Conservation (phyloP, 192 early-diverging fungal species). For the Rhizoclosmatium sp. region DNA sequence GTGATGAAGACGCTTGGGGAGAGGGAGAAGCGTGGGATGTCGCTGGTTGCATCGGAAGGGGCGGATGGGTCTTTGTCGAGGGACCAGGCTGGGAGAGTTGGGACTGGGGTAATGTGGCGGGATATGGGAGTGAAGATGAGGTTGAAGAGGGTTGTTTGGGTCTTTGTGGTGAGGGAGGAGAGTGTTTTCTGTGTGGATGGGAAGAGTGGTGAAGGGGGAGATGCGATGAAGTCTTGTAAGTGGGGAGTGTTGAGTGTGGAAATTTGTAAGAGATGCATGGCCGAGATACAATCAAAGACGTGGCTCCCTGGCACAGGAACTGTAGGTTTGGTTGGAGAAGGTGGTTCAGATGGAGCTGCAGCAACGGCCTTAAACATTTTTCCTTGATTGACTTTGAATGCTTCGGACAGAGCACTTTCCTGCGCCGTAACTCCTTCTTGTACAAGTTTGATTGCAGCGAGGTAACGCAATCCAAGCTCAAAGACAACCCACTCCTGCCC, state of each 20-base stretch:
- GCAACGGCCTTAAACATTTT: too few relatives aligned
- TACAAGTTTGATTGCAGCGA: slow-evolving; percentile 61
- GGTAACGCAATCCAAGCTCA: slow-evolving; percentile 69
- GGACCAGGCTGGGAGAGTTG: slow-evolving; percentile 54
- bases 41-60: slow-evolving; percentile 34
- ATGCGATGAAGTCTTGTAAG: slow-evolving; percentile 29
- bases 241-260: slow-evolving; percentile 66
- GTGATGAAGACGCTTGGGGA: slow-evolving; percentile 75
- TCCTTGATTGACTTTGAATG: slow-evolving; percentile 24
- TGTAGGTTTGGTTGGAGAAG: too few relatives aligned
- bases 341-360: too few relatives aligned
- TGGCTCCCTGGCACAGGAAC: too few relatives aligned
- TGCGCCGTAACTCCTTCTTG: slow-evolving; percentile 44
- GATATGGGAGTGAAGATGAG: slow-evolving; percentile 61
- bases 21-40: slow-evolving; percentile 69
- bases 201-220: background rate
- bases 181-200: background rate
- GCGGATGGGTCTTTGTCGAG: slow-evolving; percentile 30
- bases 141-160: slow-evolving; percentile 68
- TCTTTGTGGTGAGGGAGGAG: slow-evolving; percentile 43
- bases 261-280: slow-evolving; percentile 50
- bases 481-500: slow-evolving; percentile 64
- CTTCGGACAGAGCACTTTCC: slow-evolving; percentile 41
- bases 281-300: slow-evolving; percentile 44
- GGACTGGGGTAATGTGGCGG: slow-evolving; percentile 52